Conservation (phyloP, 805 yeast species). For the Nakazawaea ernobii region DNA sequence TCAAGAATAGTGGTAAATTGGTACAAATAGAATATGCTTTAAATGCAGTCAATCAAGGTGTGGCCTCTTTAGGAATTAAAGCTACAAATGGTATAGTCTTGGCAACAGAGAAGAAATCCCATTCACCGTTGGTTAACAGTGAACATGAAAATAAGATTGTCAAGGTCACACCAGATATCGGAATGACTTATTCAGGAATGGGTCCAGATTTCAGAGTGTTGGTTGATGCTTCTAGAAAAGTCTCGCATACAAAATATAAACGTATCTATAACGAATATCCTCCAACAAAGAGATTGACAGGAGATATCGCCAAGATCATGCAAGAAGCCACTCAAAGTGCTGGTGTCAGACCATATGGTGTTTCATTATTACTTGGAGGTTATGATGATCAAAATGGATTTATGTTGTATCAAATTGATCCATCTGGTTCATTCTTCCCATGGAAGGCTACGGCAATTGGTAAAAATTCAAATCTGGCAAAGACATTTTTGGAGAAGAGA, state of each 20-base stretch:
- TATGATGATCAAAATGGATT: conserved; percentile 67
- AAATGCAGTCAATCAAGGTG: conserved; percentile 97
- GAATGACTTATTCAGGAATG: conserved; percentile 97
- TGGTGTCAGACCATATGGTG: conserved; percentile 99
- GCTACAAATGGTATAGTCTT: conserved; percentile 95
- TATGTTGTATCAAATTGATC: conserved; percentile 94
- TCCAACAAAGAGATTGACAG: conserved; percentile 88
- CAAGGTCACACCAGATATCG: conserved; percentile 87
- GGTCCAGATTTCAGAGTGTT: conserved; percentile 97
- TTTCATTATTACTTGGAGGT: conserved; percentile 90
- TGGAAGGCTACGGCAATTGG: conserved; percentile 99
- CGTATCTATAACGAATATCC: conserved; percentile 95
- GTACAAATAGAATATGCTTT: conserved; percentile 97
- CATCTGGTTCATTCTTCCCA: conserved; percentile 95
- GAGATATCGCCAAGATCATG: conserved; percentile 93
- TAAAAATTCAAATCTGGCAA: conserved; percentile 92
- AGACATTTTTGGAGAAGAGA: conserved; percentile 94
- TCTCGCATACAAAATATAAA: conserved; percentile 89
- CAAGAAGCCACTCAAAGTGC: conserved; percentile 99
- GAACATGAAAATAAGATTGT: conserved; percentile 77
- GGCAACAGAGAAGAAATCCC: conserved; percentile 92
- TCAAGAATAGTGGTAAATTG: conserved; percentile 73
- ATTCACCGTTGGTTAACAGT: conserved; percentile 68
- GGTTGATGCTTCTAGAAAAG: conserved; percentile 88
- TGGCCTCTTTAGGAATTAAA: conserved; percentile 87